Base-by-base conservation (phyloP, 2,329 filamentous ascomycete species). In the Incumbomyces lentus region DNA sequence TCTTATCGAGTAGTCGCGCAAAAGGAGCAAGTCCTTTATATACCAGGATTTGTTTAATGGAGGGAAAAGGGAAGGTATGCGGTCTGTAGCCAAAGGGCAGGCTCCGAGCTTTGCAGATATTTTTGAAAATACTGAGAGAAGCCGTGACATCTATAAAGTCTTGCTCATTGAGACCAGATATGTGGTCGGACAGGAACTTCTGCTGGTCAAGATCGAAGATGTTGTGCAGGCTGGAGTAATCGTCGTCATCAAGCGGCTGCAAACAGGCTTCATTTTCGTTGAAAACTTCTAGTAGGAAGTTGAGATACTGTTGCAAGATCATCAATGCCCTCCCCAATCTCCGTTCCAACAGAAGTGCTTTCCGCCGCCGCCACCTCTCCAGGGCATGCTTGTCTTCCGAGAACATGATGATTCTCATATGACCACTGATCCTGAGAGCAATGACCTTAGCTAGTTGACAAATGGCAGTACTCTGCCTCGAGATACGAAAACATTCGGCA, bases 1-100 rank as follows among this genome's bases (percentile, higher is more conserved):
- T 33, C 19, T 29, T 8, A 13, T 30, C 45, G 3, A 47, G 37
- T 4, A 49, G 31, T 16, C 18, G 2, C n/a, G 36, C 14, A 37
- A 49, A 42, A 7, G 42, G 42, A 11, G 32, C 31, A 8, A 49
- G 42, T 6, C 47, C 47, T 35, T 44, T 35, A 36, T 30, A 35
- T 6, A 49, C 18, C 12, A 49, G 30, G 29, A 49, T 41, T 11
- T 40, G 42, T 33, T 39, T 49, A n/a, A 49, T 38, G 17, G 47
- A 49, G 32, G 34, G n/a, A 33, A 49, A 49, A 18, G 47, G 47
- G 19, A 33, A 29, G 7, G 14, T 29, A 19, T 19, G 41, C n/a
- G 43, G 17, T 26, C 22, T 43, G 19, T 41, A 30, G 14, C 8
- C 18, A 16, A 46, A 46, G 4, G 39, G 31, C 8, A 49, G 18